Evolutionary conservation across 495 filamentous ascomycete genomes (phyloP).

Genomic region (Sordaria brevicollis): DNA sequence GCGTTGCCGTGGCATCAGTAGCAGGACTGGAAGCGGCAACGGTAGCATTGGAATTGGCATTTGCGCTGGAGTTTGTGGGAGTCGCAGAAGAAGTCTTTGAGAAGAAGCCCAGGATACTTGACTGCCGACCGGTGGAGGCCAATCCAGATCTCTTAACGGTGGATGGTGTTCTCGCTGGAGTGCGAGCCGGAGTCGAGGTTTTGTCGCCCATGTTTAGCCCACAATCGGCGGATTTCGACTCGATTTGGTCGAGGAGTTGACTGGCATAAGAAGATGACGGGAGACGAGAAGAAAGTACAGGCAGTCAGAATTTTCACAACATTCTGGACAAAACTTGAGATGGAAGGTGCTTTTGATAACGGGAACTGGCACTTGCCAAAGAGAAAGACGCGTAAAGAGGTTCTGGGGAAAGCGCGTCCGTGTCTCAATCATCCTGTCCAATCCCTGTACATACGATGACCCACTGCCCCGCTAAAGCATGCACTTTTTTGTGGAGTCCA

Average conservation of each 20-base stretch:
- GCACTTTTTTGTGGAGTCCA: background rate
- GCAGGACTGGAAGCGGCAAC: conserved; percentile 16
- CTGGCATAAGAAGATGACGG: background rate
- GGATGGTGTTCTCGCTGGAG: conserved; percentile 33
- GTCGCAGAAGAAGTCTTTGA: conserved; percentile 42
- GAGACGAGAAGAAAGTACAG: background rate
- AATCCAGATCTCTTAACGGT: conserved; percentile 27
- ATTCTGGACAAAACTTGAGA: background rate
- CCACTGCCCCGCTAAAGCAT: background rate
- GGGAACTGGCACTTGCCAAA: background rate
- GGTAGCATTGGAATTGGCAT: conserved; percentile 16
- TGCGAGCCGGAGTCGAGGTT: conserved; percentile 17
- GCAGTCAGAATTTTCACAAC: background rate
- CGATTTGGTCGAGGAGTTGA: background rate
- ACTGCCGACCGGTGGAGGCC: conserved; percentile 48
- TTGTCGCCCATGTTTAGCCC: conserved; percentile 21
- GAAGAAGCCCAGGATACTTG: conserved; percentile 85
- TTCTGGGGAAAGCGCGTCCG: background rate
- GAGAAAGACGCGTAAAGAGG: background rate
- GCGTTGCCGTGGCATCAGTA: conserved; percentile 9
- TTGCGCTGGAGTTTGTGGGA: conserved; percentile 11
- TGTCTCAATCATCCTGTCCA: background rate
- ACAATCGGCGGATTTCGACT: background rate
- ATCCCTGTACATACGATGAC: background rate
- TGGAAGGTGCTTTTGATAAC: background rate